Percentiles rank a stretch among this genome's conserved stretches.
Conservation (phyloP, 306 rosid genomes). For the Quercus variabilis region DNA sequence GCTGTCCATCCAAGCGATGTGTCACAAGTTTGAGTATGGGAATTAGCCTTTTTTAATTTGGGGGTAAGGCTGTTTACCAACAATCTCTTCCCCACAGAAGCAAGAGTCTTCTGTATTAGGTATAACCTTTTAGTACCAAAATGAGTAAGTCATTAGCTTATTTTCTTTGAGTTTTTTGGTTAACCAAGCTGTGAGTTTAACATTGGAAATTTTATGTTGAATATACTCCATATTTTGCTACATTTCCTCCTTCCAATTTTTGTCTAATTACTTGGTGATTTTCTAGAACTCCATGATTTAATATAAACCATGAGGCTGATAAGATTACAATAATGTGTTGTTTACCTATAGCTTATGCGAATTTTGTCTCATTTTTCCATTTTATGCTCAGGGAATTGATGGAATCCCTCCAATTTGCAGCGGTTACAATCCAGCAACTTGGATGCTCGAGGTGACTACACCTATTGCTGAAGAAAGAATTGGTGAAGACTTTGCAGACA, state of each 20-base stretch:
- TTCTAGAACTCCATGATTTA: not conserved
- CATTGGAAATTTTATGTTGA: not conserved
- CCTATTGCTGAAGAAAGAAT: conserved; percentile 63
- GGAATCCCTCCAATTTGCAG: conserved; percentile 58
- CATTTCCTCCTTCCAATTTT: not conserved
- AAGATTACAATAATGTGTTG: not conserved
- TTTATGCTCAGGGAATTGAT: conserved; percentile 40
- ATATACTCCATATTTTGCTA: not conserved
- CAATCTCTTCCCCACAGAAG: too few relatives aligned
- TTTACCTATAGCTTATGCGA: not conserved
- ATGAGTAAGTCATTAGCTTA: not conserved
- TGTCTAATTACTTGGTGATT: not conserved
- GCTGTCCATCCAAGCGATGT: too few relatives aligned
- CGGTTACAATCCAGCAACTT: conserved; percentile 87
- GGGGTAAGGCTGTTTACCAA: too few relatives aligned
- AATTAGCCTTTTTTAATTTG: too few relatives aligned
- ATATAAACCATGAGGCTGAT: not conserved
- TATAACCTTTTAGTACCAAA: not conserved
- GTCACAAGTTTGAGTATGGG: too few relatives aligned
- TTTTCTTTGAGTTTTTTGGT: not conserved
- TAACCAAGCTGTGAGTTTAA: not conserved
- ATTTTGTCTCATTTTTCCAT: conserved; percentile 6
- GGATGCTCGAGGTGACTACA: conserved; percentile 93
- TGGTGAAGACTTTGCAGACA: conserved; percentile 52
- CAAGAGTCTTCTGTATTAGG: not conserved